Base-by-base conservation (phyloP, 176 grass and related monocot species). In the Eleusine coracana region DNA sequence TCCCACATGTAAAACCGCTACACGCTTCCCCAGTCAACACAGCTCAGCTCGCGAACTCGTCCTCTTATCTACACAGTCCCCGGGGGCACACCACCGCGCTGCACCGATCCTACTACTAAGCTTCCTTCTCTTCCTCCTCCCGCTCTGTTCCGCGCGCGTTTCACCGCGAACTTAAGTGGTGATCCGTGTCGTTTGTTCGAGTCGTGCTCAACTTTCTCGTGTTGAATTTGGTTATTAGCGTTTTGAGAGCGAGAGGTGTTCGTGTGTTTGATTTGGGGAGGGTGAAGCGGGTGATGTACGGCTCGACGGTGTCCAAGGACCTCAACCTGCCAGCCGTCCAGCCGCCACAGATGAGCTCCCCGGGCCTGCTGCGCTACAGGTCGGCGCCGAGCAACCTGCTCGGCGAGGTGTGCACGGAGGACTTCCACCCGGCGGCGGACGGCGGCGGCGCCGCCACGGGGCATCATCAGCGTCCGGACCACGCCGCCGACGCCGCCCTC, bases 341-440 rank as follows among this genome's bases (percentile, higher is more conserved):
- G 49, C 78, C 80, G 14, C 78, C 80, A 10, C 90, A 95, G 89
- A 94, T 96, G 92, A 93, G 82, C 77, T 91, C 85, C 5, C 68
- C 88, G 27, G 87, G 96, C 5, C 54, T 98, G 76, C 92, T 98
- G 28, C 85, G 96, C 14, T 98, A 95, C 84, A 75, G 96, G 63
- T 95, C 96, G 68, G 96, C 92, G 15, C 92, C 96, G 51, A 98
- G 85, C 79, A 87, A 89, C 5, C 55, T 94, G 71, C 56, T 97
- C 16, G 95, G 86, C 42, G 90, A 94, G 44, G 70, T 84, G 31
- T 89, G 64, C 89, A 83, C 67, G 94, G 89, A 16, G 46, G 95
- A 82, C 80, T 87, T 94, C 70, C 25, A 70, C 66, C 67, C 88
- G 1, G 59, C 44, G 28, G 36, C 46, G 36, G 49, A 5, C 39